These are phyloP conservation scores for Boletus subcaerulescens DNA, from an alignment of 768 basidiomycete species.

Conservation along the genomic window DNA sequence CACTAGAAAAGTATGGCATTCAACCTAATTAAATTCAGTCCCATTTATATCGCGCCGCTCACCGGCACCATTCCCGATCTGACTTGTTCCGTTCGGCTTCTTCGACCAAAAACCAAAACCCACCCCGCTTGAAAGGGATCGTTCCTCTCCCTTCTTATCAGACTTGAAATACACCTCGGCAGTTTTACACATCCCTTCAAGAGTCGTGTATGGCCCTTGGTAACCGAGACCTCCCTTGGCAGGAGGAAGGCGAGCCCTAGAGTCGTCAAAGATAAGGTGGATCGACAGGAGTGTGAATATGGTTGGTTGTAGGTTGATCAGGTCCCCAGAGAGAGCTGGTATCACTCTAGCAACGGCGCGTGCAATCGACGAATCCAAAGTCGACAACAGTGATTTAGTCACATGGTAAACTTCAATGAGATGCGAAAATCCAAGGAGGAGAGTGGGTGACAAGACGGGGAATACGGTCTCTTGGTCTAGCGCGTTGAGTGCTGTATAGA, in stretches of 20 bases:
- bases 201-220: conserved; percentile 52
- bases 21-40: conserved; percentile 18
- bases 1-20: not conserved
- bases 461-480: conserved; percentile 59
- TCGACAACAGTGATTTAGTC: conserved; percentile 39
- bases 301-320: conserved; percentile 57
- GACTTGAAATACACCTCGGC: conserved; percentile 44
- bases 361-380: conserved; percentile 26
- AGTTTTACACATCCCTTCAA: conserved; percentile 58
- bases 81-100: conserved; percentile 28
- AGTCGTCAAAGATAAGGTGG: conserved; percentile 63
- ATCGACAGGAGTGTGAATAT: conserved; percentile 51
- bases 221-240: conserved; percentile 64
- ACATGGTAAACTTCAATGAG: conserved; percentile 57
- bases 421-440: conserved; percentile 63
- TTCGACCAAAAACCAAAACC: conserved; percentile 38
- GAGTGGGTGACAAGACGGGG: conserved; percentile 53
- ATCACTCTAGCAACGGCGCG: conserved; percentile 37
- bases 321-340: conserved; percentile 46
- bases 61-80: conserved; percentile 28
- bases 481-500: conserved; percentile 51
- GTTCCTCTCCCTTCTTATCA: conserved; percentile 36
- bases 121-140: conserved; percentile 44
- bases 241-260: conserved; percentile 55
- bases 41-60: conserved; percentile 14